phyloP scores from a whole-genome alignment of 176 grass and related monocot genomes.

The Oropetium thomaeum region DNA sequence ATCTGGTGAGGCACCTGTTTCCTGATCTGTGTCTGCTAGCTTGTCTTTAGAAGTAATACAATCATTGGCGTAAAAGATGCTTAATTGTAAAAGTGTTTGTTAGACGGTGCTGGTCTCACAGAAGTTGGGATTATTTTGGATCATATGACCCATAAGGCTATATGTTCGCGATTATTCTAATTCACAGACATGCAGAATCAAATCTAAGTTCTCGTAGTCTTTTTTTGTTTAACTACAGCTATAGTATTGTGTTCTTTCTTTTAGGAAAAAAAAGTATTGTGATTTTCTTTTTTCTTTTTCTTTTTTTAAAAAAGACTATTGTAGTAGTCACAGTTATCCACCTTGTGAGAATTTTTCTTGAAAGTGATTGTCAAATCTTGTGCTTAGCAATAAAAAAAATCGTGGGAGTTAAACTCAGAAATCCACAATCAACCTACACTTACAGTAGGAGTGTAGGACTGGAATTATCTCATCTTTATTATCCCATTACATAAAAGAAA shows the following conservation, averaged over 20 bases:
- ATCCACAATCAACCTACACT: background rate
- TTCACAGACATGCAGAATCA: background rate
- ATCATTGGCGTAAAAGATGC: too few species aligned
- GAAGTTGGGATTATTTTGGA: background rate
- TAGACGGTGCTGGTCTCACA: background rate
- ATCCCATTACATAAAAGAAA: too few species aligned
- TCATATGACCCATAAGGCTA: background rate
- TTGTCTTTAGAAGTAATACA: background rate
- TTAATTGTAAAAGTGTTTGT: background rate
- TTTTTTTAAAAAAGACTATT: too few species aligned
- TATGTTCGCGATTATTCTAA: background rate
- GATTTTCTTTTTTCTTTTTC: too few species aligned
- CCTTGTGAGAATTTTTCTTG: background rate
- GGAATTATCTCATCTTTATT: background rate
- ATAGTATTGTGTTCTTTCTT: background rate
- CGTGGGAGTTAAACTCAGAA: background rate
- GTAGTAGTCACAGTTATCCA: background rate
- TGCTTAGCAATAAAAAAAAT: background rate
- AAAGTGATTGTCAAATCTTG: background rate
- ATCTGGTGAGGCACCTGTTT: constrained; percentile 48
- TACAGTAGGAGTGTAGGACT: too few species aligned
- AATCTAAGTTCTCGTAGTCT: background rate
- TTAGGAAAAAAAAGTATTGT: background rate
- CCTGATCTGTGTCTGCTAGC: background rate
- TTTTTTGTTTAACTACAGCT: background rate